phyloP scores from a whole-genome alignment of 78 protist species.

The Dictyostelium discoideum region DNA sequence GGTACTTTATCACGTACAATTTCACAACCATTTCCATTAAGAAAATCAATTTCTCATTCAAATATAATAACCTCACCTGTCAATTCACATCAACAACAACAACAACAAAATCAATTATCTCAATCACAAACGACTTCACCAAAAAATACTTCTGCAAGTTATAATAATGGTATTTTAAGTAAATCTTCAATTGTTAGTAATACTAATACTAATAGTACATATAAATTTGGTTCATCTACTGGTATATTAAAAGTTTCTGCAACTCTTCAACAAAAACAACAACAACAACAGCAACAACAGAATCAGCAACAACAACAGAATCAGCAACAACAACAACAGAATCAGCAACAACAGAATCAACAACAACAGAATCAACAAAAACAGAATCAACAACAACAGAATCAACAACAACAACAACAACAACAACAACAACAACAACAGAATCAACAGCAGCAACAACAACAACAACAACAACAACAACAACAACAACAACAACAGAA shows the following conservation, averaged over 20 bases:
- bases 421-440: background rate
- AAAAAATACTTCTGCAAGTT: background rate
- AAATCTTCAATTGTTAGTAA: background rate
- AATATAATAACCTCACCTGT: slow-evolving; percentile 8
- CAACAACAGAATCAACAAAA: background rate
- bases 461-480: too few relatives aligned
- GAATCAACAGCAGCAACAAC: background rate
- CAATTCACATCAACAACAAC: background rate
- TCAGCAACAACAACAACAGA: background rate
- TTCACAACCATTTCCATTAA: slow-evolving; percentile 46
- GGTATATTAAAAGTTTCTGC: slow-evolving; percentile 19
- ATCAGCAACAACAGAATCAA: background rate
- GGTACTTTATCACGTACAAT: slow-evolving; percentile 64
- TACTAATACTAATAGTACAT: slow-evolving; percentile 9
- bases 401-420: background rate
- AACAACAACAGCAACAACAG: slow-evolving; percentile 5
- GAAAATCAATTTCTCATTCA: slow-evolving; percentile 64
- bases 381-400: background rate
- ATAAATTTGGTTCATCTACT: background rate
- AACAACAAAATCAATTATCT: background rate
- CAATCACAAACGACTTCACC: slow-evolving; percentile 2
- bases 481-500: background rate
- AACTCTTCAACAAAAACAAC: slow-evolving; percentile 27
- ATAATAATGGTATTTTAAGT: background rate
- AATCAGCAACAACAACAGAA: background rate